These are phyloP conservation scores for Rhizophlyctis rosea DNA, from an alignment of 192 early-diverging fungal genomes.

Conservation along the genomic window DNA sequence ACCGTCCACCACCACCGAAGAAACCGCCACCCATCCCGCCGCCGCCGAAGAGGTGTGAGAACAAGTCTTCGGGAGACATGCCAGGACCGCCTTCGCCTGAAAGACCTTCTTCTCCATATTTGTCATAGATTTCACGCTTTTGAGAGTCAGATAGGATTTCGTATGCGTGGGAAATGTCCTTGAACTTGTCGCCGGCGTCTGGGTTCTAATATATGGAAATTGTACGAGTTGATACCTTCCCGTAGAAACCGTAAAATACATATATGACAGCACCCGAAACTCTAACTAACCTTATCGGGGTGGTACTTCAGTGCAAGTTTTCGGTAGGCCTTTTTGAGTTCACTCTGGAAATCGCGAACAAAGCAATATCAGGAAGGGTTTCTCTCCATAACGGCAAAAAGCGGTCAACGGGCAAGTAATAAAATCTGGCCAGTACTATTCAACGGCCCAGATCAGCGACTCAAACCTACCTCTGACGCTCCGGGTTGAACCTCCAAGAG, in stretches of 20 bases:
- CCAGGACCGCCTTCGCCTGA: conserved; percentile 70
- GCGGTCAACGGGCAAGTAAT: too few species aligned
- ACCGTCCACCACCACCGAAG: conserved; percentile 64
- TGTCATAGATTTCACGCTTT: conserved; percentile 90
- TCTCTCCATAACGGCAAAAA: too few species aligned
- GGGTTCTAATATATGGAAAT: conserved; percentile 67
- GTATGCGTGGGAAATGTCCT: conserved; percentile 98
- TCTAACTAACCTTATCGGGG: conserved; percentile 69
- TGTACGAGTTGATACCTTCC: too few species aligned
- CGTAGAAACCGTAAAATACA: too few species aligned
- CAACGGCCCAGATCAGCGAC: too few species aligned
- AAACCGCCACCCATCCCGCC: conserved; percentile 55
- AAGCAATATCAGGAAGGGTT: background rate
- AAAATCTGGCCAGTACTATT: too few species aligned
- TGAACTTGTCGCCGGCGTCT: conserved; percentile 88
- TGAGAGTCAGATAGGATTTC: conserved; percentile 90
- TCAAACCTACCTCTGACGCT: conserved; percentile 60
- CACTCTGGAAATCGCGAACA: conserved; percentile 29
- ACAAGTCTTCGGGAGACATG: conserved; percentile 90
- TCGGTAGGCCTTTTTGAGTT: conserved; percentile 97
- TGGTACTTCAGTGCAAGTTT: conserved; percentile 95
- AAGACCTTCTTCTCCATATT: conserved; percentile 90
- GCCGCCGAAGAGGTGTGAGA: conserved; percentile 95
- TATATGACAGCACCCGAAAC: too few species aligned
- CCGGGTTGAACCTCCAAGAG: conserved; percentile 73